phyloP scores from a whole-genome alignment of 768 basidiomycete species.

The Crepidotus variabilis region DNA sequence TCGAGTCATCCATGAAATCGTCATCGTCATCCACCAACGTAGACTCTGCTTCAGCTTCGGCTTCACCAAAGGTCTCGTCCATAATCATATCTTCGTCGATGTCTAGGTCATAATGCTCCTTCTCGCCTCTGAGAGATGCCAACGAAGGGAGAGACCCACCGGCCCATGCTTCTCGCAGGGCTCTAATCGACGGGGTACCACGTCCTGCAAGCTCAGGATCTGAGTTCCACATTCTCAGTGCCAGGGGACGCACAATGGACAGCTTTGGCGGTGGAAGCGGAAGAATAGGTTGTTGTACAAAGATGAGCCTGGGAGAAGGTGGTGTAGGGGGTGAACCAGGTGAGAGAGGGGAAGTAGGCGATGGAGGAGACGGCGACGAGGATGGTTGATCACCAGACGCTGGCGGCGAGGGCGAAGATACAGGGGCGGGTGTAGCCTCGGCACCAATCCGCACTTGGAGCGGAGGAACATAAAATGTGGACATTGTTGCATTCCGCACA shows the following conservation, averaged over 20 bases:
- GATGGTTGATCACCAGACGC: not conserved
- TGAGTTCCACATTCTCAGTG: slow-evolving; percentile 2
- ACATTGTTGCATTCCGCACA: not conserved
- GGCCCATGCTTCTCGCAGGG: not conserved
- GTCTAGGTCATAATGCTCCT: too few relatives aligned
- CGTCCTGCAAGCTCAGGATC: slow-evolving; percentile 3
- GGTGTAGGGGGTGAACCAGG: not conserved
- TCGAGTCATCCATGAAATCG: not conserved
- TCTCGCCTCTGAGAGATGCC: too few relatives aligned
- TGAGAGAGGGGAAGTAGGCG: not conserved
- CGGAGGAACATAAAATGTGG: slow-evolving; percentile 6
- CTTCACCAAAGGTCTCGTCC: not conserved
- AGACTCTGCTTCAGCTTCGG: not conserved
- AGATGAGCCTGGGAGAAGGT: not conserved
- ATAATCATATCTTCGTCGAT: not conserved
- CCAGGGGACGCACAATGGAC: not conserved
- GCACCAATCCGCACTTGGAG: not conserved
- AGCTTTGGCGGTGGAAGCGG: slow-evolving; percentile 1
- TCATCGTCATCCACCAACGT: not conserved
- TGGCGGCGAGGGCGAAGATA: not conserved
- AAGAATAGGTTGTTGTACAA: slow-evolving; percentile 1
- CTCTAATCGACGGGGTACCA: not conserved
- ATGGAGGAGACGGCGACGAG: not conserved
- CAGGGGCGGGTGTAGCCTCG: not conserved
- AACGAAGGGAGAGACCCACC: too few relatives aligned